Percentiles rank a stretch among this genome's conserved stretches.
Evolutionary conservation across 1,139 yeast species (phyloP).

Genomic region (Arxiozyma telluris): DNA sequence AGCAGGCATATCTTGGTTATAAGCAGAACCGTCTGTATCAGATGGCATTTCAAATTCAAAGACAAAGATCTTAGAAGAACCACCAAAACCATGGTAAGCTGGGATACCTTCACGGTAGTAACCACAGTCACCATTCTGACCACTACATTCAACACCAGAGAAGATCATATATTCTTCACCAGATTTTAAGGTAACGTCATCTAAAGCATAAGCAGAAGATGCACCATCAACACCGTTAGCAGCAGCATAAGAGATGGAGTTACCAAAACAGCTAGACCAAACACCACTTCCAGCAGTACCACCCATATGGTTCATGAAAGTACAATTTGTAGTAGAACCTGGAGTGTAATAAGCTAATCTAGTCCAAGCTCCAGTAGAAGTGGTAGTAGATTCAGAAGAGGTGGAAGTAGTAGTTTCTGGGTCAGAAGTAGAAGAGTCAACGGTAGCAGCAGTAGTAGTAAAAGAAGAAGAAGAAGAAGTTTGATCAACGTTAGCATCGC

Average conservation of each 20-base stretch:
- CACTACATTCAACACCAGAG: slow-evolving; percentile 55
- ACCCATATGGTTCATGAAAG: slow-evolving; percentile 78
- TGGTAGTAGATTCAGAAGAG: slow-evolving; percentile 25
- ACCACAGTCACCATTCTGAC: slow-evolving; percentile 57
- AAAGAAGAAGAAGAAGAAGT: slow-evolving; percentile 9
- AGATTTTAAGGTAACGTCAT: slow-evolving; percentile 55
- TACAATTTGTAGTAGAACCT: slow-evolving; percentile 56
- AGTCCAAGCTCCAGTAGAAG: slow-evolving; percentile 52
- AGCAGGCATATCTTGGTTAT: slow-evolving; percentile 85
- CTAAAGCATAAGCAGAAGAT: slow-evolving; percentile 49
- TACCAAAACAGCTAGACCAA: slow-evolving; percentile 78
- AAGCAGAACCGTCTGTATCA: slow-evolving; percentile 39
- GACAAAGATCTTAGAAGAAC: slow-evolving; percentile 69
- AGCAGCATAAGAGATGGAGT: slow-evolving; percentile 74
- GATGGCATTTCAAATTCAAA: slow-evolving; percentile 89
- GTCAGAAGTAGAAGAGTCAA: slow-evolving; percentile 16
- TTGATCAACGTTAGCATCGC: background rate
- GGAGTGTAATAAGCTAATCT: slow-evolving; percentile 68
- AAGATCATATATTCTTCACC: slow-evolving; percentile 73
- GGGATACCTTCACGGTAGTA: slow-evolving; percentile 79
- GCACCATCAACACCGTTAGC: slow-evolving; percentile 67
- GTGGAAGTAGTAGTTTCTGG: slow-evolving; percentile 21
- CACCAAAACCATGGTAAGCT: slow-evolving; percentile 86
- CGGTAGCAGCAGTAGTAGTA: slow-evolving; percentile 13
- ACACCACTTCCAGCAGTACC: slow-evolving; percentile 74